Percentiles rank a stretch among this genome's conserved stretches.
Evolutionary conservation across 257 asterid genomes (phyloP).

Genomic region (Marsdenia floribunda): DNA sequence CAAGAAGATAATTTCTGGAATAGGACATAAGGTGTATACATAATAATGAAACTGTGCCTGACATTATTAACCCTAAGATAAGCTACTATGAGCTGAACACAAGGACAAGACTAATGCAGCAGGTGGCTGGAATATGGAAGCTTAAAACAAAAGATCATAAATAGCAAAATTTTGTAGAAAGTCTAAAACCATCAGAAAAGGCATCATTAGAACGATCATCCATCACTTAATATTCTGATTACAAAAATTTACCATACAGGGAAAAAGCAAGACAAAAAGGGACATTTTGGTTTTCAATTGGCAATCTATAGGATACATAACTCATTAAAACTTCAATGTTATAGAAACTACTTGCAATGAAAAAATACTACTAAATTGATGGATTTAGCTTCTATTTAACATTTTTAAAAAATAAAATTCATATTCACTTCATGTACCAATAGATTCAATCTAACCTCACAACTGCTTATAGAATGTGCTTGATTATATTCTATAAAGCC

Average conservation of each 20-base stretch:
- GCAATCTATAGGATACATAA: no score
- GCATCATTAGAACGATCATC: background rate
- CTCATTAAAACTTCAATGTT: no score
- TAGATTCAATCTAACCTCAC: no score
- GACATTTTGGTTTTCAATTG: no score
- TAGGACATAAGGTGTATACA: background rate
- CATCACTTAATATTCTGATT: background rate
- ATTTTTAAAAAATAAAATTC: no score
- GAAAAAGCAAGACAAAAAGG: no score
- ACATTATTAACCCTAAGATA: background rate
- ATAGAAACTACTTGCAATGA: no score
- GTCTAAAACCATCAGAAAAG: background rate
- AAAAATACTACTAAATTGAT: no score
- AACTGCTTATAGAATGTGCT: no score
- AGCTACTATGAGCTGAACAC: background rate
- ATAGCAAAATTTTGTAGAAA: background rate
- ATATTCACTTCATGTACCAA: no score
- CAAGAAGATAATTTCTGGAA: background rate
- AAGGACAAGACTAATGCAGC: background rate
- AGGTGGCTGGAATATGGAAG: background rate
- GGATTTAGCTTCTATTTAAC: no score
- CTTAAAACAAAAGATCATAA: background rate
- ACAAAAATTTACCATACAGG: slow-evolving; percentile 21
- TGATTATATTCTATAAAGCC: no score
- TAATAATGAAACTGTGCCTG: background rate